Conservation (phyloP, 495 filamentous ascomycete species). For the Cryomyces antarcticus region DNA sequence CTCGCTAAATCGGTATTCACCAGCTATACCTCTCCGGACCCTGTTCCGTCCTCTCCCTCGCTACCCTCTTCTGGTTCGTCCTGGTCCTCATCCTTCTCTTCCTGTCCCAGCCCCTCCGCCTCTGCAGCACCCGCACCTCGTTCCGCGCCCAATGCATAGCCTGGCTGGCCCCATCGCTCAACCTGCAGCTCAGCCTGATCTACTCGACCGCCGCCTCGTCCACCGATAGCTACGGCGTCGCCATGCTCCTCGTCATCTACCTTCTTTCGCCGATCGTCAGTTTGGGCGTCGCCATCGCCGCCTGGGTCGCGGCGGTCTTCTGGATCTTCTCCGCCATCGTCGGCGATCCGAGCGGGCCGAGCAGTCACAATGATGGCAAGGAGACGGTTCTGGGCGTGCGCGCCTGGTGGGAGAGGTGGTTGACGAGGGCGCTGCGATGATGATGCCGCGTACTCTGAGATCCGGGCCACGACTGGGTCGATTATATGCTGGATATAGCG, state of each 20-base stretch:
- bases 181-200: conserved; percentile 19
- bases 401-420: conserved; percentile 41
- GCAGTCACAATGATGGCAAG: conserved; percentile 40
- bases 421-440: conserved; percentile 11
- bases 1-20: not conserved
- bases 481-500: too few species aligned
- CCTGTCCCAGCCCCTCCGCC: conserved; percentile 15
- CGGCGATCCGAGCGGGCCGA: conserved; percentile 40
- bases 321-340: conserved; percentile 42
- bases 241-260: conserved; percentile 27
- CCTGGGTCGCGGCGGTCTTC: conserved; percentile 42
- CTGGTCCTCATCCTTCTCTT: conserved; percentile 13
- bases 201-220: conserved; percentile 14
- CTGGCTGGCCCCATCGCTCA: conserved; percentile 17
- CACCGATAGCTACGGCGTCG: conserved; percentile 12
- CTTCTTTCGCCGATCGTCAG: conserved; percentile 33
- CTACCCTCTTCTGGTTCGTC: conserved; percentile 14
- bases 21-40: conserved; percentile 17
- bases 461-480: too few species aligned
- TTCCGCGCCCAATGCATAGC: conserved; percentile 13
- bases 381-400: conserved; percentile 38
- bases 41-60: conserved; percentile 13
- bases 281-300: conserved; percentile 29
- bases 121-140: conserved; percentile 10
- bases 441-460: not conserved